Base-by-base conservation (phyloP, 139 green algal genomes). In the Protoeuglena noctilucae region DNA sequence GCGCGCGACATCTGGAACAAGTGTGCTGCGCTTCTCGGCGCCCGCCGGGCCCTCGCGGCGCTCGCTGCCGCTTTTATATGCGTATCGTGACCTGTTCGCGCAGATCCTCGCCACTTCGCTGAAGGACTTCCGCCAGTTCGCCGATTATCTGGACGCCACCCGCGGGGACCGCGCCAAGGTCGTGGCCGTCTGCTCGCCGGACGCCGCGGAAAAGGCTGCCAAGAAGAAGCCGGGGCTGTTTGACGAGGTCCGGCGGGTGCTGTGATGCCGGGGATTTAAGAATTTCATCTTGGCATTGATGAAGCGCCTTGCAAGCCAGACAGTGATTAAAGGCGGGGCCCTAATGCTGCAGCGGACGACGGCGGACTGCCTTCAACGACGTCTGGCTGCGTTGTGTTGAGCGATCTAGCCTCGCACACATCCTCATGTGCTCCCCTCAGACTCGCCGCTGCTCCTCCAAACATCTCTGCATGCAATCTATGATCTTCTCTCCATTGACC, bases 81-180 rank as follows among this genome's bases (percentile, higher is more conserved):
- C 48, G 51, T 29, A 22, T 45, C 16, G 21, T 51, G 30, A 21
- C 28, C 40, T 7, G 7, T n/a, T n/a, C n/a, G n/a, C n/a, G n/a
- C n/a, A n/a, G n/a, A n/a, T n/a, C n/a, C 67, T 92, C 52, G 61
- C 61, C 55, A 93, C 82, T 12, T 77, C 54, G 3, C 27, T 73
- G 28, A 72, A 74, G 48, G 87, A 95, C 73, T 94, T 94, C 73
- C 74, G 58, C 52, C 61, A 64, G 4, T 88, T 87, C 66, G 82
- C 72, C 2, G 75, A 92, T 23, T 71, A 73, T 28, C 59, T 95
- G 34, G 80, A 79, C 40, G 60, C 54, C n/a, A 73, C 88, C 27
- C 48, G 61, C 26, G 64, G 68, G 5, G 41, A 70, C 19, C 67
- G 75, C 9, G 86, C 66, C 7, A 50, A 68, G 17, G 81, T 95